Evolutionary conservation across 257 asterid species (phyloP).

Genomic region (Linderniella brevidens): DNA sequence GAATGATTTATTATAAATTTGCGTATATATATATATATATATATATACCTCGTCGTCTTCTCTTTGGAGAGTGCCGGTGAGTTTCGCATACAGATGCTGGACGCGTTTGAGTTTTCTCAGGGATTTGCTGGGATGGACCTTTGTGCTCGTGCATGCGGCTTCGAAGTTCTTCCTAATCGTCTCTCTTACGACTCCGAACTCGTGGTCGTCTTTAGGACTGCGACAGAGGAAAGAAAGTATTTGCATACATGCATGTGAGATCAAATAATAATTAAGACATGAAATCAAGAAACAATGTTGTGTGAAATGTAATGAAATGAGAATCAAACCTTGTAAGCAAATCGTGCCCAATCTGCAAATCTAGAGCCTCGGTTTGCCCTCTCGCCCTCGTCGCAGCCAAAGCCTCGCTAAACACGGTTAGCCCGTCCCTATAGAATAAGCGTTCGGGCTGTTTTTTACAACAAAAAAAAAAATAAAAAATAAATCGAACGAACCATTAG

Average conservation of each 20-base stretch:
- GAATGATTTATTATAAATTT: no score
- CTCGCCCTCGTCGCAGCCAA: constrained; percentile 91
- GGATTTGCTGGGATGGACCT: constrained; percentile 61
- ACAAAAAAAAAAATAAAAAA: no score
- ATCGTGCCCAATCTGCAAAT: constrained; percentile 66
- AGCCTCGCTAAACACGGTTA: constrained; percentile 70
- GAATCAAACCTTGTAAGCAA: constrained; percentile 63
- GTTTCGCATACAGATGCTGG: constrained; percentile 85
- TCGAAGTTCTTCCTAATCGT: constrained; percentile 31
- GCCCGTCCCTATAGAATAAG: constrained; percentile 59
- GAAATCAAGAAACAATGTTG: no score
- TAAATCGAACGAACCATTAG: no score
- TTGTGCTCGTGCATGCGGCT: constrained; percentile 34
- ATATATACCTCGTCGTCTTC: constrained; percentile 82
- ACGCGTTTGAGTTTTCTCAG: constrained; percentile 67
- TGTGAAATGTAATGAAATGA: no score
- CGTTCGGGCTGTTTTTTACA: constrained; percentile 73
- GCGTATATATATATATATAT: no score
- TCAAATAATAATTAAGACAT: no score
- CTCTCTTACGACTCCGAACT: constrained; percentile 42
- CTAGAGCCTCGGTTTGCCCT: constrained; percentile 60
- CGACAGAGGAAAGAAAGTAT: constrained; percentile 1
- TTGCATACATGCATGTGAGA: no score
- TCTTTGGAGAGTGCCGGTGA: constrained; percentile 42
- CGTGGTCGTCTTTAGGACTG: constrained; percentile 56